These are phyloP conservation scores for Protomyces inundatus DNA, from an alignment of 1,139 yeast genomes.

Conservation along the genomic window DNA sequence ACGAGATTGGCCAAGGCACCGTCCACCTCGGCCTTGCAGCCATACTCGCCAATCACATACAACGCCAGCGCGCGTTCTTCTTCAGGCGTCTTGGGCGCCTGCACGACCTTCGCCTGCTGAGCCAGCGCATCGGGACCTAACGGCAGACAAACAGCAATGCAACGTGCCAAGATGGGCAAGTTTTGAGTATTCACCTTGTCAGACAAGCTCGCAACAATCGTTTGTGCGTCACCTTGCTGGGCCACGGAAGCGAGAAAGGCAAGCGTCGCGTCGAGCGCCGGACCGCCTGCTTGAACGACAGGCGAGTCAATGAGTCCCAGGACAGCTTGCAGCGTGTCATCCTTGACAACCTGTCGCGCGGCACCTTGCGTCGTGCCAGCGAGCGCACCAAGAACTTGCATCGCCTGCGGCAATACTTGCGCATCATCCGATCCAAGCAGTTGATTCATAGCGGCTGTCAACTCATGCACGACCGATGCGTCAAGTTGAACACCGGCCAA, in stretches of 20 bases:
- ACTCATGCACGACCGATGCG: constrained; percentile 29
- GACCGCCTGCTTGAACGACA: not conserved
- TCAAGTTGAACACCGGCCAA: constrained; percentile 6
- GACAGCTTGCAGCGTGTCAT: constrained; percentile 6
- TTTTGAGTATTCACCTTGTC: not conserved
- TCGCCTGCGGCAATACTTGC: constrained; percentile 28
- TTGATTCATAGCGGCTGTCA: constrained; percentile 12
- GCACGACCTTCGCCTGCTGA: not conserved
- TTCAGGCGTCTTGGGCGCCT: constrained; percentile 18
- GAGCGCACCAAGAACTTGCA: constrained; percentile 19
- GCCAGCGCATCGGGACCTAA: not conserved
- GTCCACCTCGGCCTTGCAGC: constrained; percentile 31
- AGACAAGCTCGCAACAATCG: not conserved
- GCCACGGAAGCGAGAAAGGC: not conserved
- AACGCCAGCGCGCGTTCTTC: constrained; percentile 3
- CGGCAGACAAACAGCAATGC: not conserved
- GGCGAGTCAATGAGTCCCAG: not conserved
- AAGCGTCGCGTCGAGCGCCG: not conserved
- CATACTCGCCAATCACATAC: constrained; percentile 13
- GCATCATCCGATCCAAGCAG: constrained; percentile 25
- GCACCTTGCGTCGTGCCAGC: not conserved
- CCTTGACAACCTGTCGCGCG: not conserved
- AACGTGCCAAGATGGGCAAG: not conserved
- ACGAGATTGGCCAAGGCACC: constrained; percentile 37
- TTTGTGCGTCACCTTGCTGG: not conserved